Percentiles rank a stretch among this genome's conserved stretches.
These are phyloP conservation scores for Naganishia onofrii DNA, from an alignment of 768 basidiomycete genomes.

Conservation along the genomic window DNA sequence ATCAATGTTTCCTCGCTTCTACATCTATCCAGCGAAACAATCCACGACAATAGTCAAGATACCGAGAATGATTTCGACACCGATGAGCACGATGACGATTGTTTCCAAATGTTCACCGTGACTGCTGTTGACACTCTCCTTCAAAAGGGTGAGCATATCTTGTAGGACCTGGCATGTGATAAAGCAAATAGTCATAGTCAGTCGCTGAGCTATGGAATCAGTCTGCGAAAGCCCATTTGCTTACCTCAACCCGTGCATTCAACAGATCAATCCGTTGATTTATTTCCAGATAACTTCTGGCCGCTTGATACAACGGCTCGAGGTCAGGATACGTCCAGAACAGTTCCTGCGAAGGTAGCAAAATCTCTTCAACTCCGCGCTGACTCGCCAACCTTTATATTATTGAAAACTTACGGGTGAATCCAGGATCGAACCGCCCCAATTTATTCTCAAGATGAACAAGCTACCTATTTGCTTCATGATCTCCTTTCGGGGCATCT, in stretches of 20 bases:
- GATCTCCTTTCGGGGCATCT: constrained; percentile 67
- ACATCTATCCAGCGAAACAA: constrained; percentile 51
- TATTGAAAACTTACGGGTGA: constrained; percentile 81
- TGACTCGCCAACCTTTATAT: no score
- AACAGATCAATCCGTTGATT: constrained; percentile 88
- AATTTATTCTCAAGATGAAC: constrained; percentile 88
- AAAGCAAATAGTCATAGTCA: not conserved
- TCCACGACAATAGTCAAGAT: constrained; percentile 89
- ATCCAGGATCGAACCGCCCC: constrained; percentile 94
- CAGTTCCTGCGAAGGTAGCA: constrained; percentile 63
- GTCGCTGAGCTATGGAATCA: not conserved
- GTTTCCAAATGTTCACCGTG: constrained; percentile 89
- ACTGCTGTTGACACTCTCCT: constrained; percentile 86
- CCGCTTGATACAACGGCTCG: constrained; percentile 90
- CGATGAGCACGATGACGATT: constrained; percentile 87
- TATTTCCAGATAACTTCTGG: constrained; percentile 89
- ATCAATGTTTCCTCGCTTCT: not conserved
- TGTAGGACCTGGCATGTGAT: constrained; percentile 68
- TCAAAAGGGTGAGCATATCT: constrained; percentile 92
- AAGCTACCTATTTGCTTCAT: constrained; percentile 96
- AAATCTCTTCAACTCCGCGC: constrained; percentile 10
- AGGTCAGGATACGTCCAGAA: constrained; percentile 97
- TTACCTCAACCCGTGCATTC: constrained; percentile 86
- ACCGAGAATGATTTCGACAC: constrained; percentile 71
- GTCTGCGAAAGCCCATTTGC: constrained; percentile 36